phyloP scores from a whole-genome alignment of 805 yeast species.

The Saccharomycopsis sp. region DNA sequence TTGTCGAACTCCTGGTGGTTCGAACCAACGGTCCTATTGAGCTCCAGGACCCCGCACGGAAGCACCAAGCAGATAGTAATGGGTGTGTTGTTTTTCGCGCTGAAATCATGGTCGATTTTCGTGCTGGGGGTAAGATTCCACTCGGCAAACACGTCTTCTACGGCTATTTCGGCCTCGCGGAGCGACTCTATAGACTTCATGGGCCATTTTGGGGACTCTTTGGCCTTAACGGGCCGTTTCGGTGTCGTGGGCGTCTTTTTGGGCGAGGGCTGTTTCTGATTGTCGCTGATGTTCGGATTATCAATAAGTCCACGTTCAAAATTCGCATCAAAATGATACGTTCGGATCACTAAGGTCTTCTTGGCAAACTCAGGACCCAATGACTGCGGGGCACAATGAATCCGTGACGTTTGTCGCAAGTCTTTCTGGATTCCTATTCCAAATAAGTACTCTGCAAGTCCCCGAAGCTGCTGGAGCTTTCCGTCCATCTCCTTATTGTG shows the following conservation, averaged over 20 bases:
- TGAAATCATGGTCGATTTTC: slow-evolving; percentile 19
- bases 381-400: slow-evolving; percentile 20
- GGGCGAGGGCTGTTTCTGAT: background rate
- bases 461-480: background rate
- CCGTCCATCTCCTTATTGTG: background rate
- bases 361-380: slow-evolving; percentile 4
- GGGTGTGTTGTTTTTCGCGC: slow-evolving; percentile 19
- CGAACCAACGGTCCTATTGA: slow-evolving; percentile 16
- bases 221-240: background rate
- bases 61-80: slow-evolving; percentile 19
- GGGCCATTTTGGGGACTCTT: no score
- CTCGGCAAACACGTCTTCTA: background rate
- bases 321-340: slow-evolving; percentile 21
- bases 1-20: slow-evolving; percentile 19
- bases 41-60: slow-evolving; percentile 11
- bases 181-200: background rate
- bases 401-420: slow-evolving; percentile 14
- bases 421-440: slow-evolving; percentile 19
- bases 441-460: slow-evolving; percentile 18
- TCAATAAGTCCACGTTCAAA: slow-evolving; percentile 11
- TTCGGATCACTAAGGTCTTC: slow-evolving; percentile 17
- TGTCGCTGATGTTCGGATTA: background rate
- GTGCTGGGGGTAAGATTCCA: slow-evolving; percentile 17
- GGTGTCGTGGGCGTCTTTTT: background rate
- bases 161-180: background rate